phyloP scores from a whole-genome alignment of 2,329 filamentous ascomycete species.

The Trichoderma afroharzianum region DNA sequence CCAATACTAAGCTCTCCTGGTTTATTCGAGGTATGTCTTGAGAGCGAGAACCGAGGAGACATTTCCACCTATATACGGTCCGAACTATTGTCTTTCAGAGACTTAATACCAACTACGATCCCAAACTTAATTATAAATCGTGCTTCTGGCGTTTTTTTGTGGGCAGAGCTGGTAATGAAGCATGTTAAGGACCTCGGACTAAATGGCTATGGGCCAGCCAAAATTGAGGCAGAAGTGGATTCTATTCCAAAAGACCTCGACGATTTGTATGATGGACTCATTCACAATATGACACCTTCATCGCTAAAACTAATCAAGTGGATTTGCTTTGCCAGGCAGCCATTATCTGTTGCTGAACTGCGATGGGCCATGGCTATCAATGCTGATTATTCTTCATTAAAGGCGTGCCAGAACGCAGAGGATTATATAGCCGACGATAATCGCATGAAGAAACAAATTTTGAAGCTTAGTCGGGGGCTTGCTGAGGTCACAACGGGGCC shows the following conservation, averaged over 20 bases:
- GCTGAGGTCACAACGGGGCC: slow-evolving; percentile 22
- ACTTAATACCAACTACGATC: neutral
- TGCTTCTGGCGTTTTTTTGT: slow-evolving; percentile 35
- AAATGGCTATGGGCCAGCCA: neutral
- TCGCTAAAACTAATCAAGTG: slow-evolving; percentile 31
- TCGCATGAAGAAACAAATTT: slow-evolving; percentile 22
- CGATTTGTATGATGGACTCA: slow-evolving; percentile 25
- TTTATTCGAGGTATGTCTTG: slow-evolving; percentile 27
- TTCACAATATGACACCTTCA: slow-evolving; percentile 19
- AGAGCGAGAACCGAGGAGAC: slow-evolving; percentile 31
- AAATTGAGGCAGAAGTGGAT: slow-evolving; percentile 24
- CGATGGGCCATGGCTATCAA: slow-evolving; percentile 32
- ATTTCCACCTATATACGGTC: slow-evolving; percentile 29
- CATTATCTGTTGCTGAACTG: slow-evolving; percentile 28
- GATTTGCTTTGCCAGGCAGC: slow-evolving; percentile 30
- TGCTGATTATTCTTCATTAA: slow-evolving; percentile 22
- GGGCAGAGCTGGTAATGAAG: slow-evolving; percentile 32
- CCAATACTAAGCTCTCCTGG: slow-evolving; percentile 23
- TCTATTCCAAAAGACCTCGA: slow-evolving; percentile 25
- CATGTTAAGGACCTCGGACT: slow-evolving; percentile 6
- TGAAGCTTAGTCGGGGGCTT: slow-evolving; percentile 29
- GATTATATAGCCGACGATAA: slow-evolving; percentile 17
- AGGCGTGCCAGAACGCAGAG: slow-evolving; percentile 20
- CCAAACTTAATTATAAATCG: slow-evolving; percentile 23
- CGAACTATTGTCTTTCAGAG: neutral